Percentiles rank a stretch among this genome's conserved stretches.
These are phyloP conservation scores for Asterochloris sp. DNA, from an alignment of 139 green algal genomes.

Conservation along the genomic window DNA sequence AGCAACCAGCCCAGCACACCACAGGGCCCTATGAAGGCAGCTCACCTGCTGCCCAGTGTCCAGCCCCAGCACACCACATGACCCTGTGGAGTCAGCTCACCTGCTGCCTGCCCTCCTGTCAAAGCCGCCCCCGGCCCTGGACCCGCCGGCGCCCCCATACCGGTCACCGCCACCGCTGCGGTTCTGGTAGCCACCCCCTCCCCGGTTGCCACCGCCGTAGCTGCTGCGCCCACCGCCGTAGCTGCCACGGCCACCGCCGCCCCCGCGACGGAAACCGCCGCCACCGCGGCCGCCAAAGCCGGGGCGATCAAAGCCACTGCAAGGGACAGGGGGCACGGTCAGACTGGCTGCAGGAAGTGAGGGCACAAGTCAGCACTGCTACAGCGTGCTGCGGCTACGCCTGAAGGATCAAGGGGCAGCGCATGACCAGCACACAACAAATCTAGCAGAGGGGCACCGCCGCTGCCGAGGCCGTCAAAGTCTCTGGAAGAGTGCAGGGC, in stretches of 20 bases:
- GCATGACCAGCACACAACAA: neutral
- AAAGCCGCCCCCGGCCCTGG: too few species aligned
- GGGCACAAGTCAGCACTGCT: neutral
- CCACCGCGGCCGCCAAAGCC: constrained; percentile 14
- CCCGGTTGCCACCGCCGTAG: neutral
- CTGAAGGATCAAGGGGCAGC: neutral
- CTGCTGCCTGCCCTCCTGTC: neutral
- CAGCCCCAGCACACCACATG: too few species aligned
- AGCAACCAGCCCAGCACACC: too few species aligned
- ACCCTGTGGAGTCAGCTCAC: neutral
- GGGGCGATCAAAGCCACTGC: constrained; percentile 11
- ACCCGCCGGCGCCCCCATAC: too few species aligned
- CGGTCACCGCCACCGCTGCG: neutral
- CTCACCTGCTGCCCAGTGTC: neutral
- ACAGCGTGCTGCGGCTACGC: neutral
- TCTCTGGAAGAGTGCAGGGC: too few species aligned
- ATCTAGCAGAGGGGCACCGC: neutral
- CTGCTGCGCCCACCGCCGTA: neutral
- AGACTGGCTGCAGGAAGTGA: neutral
- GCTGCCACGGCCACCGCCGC: constrained; percentile 10
- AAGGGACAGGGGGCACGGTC: constrained; percentile 4
- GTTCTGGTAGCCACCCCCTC: neutral
- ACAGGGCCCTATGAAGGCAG: neutral
- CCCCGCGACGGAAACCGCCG: neutral
- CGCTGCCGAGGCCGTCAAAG: neutral